A percentile compares a stretch with the other conserved stretches of the same genome.
These are phyloP conservation scores for Cryptosporidium bovis DNA, from an alignment of 169 alveolate genomes.

Conservation along the genomic window DNA sequence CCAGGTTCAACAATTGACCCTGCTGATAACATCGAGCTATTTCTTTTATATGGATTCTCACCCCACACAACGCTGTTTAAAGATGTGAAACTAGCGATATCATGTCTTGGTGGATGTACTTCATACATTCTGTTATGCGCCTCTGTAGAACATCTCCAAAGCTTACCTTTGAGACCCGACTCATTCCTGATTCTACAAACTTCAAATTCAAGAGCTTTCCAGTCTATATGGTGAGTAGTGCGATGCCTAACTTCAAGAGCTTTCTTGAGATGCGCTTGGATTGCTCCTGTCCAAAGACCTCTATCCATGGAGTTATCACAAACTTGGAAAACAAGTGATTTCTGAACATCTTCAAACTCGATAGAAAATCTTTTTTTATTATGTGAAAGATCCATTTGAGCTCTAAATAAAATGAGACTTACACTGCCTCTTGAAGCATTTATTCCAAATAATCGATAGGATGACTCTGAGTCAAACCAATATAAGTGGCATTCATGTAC, in stretches of 20 bases:
- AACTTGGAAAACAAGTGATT: constrained; percentile 54
- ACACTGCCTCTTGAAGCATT: constrained; percentile 72
- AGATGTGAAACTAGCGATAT: constrained; percentile 36
- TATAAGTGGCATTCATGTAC: constrained; percentile 73
- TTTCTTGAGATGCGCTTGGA: constrained; percentile 70
- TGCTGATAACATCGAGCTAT: constrained; percentile 47
- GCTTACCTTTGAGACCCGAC: constrained; percentile 60
- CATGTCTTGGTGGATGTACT: constrained; percentile 60
- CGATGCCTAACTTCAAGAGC: constrained; percentile 70
- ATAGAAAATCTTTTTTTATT: constrained; percentile 61
- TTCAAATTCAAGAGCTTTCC: constrained; percentile 73
- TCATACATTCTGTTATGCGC: constrained; percentile 72
- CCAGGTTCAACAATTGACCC: constrained; percentile 62
- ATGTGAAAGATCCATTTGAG: constrained; percentile 73
- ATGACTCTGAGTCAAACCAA: constrained; percentile 74
- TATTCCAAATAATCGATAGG: constrained; percentile 67
- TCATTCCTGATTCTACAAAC: constrained; percentile 71
- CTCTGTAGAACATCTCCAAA: constrained; percentile 70
- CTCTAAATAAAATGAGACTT: constrained; percentile 61
- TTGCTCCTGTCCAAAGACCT: constrained; percentile 75
- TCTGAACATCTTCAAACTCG: constrained; percentile 60
- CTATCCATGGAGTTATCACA: constrained; percentile 73
- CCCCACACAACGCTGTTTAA: constrained; percentile 45
- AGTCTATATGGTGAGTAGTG: constrained; percentile 66
- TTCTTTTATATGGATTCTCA: constrained; percentile 25